phyloP scores from a whole-genome alignment of 2,329 filamentous ascomycete species.

The Lecanicillium sp. region DNA sequence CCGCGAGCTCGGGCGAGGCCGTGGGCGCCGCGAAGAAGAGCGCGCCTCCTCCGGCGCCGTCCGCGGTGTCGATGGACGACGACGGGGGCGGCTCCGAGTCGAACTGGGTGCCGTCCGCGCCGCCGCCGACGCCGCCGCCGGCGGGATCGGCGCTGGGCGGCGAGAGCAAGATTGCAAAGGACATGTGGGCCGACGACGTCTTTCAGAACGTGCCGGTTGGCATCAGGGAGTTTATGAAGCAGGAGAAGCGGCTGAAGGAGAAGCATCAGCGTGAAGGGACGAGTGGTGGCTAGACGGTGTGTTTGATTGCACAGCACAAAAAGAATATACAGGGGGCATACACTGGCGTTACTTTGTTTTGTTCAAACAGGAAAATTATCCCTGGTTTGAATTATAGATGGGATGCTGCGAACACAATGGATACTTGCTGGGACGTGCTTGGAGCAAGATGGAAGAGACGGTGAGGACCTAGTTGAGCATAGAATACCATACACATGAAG shows the following conservation, averaged over 20 bases:
- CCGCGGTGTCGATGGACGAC: constrained; percentile 61
- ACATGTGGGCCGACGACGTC: constrained; percentile 58
- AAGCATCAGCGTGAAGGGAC: constrained; percentile 58
- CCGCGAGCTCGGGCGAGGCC: constrained; percentile 27
- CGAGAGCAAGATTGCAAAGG: constrained; percentile 38
- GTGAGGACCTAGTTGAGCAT: no score
- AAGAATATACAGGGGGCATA: constrained; percentile 3
- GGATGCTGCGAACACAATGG: background rate
- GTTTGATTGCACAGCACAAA: background rate
- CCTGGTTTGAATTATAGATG: background rate
- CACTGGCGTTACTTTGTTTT: background rate
- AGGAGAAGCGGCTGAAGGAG: constrained; percentile 82
- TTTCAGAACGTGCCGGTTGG: constrained; percentile 82
- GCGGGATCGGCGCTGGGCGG: constrained; percentile 15
- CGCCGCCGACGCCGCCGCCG: background rate
- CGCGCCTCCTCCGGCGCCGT: constrained; percentile 18
- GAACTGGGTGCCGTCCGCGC: constrained; percentile 50
- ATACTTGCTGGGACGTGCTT: no score
- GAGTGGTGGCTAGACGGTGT: constrained; percentile 30
- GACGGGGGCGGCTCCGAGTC: constrained; percentile 70
- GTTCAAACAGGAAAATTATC: background rate
- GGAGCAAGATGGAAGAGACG: no score
- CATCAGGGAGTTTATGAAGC: constrained; percentile 95
- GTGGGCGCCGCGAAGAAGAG: constrained; percentile 36
- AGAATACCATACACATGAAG: no score